Percentiles rank a stretch among this genome's conserved stretches.
phyloP scores from a whole-genome alignment of 345 rosid species.

The Eucalyptus melliodora region DNA sequence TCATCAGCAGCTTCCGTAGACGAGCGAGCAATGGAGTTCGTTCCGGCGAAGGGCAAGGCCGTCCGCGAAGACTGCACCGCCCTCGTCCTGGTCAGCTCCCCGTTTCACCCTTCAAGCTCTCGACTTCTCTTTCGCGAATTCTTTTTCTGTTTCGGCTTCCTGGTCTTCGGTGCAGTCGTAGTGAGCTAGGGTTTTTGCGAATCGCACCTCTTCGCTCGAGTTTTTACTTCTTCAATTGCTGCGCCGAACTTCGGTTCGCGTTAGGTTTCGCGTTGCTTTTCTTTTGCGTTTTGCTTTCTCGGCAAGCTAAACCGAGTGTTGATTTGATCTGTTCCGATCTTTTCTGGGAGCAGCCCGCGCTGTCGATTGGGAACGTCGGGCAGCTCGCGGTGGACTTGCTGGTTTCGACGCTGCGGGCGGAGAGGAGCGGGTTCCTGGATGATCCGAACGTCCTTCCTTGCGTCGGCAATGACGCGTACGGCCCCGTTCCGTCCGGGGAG shows the following conservation, averaged over 20 bases:
- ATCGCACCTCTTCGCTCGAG: neutral
- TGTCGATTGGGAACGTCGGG: constrained; percentile 89
- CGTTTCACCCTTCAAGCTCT: neutral
- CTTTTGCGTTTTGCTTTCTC: neutral
- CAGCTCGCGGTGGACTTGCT: constrained; percentile 82
- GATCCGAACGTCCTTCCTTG: constrained; percentile 74
- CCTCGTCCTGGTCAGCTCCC: constrained; percentile 44
- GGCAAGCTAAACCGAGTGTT: neutral
- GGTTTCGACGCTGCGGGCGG: constrained; percentile 60
- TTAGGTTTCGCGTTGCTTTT: neutral
- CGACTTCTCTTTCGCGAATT: neutral
- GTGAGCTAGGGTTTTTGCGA: neutral
- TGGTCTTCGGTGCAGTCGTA: neutral
- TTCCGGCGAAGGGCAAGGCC: constrained; percentile 44
- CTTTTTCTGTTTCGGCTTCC: neutral
- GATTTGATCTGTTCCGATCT: neutral
- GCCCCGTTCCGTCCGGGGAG: constrained; percentile 57
- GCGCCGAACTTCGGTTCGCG: neutral
- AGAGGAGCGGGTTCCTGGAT: constrained; percentile 67
- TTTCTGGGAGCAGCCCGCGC: constrained; percentile 45
- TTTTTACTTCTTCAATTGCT: neutral
- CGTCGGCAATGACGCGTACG: constrained; percentile 80
- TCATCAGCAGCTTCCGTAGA: neutral
- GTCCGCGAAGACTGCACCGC: constrained; percentile 42
- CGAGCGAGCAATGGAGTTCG: constrained; percentile 40